phyloP scores from a whole-genome alignment of 768 basidiomycete genomes.

The Galerina sulciceps region DNA sequence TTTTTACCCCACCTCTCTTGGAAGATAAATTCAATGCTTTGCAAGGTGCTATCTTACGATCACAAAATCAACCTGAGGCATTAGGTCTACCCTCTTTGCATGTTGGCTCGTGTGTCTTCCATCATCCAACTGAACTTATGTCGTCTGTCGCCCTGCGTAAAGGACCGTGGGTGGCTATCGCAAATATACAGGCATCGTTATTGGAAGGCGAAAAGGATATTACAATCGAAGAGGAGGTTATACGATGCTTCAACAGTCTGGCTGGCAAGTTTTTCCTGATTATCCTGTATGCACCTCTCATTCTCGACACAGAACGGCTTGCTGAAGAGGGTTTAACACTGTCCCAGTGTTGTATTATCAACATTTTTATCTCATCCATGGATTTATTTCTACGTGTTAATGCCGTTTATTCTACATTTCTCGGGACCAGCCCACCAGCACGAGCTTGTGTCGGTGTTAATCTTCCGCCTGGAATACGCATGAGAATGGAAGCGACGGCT shows the following conservation, averaged over 20 bases:
- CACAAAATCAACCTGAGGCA: constrained; percentile 1
- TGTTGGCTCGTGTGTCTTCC: not conserved
- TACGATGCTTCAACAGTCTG: constrained; percentile 65
- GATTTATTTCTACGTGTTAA: constrained; percentile 80
- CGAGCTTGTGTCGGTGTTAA: constrained; percentile 92
- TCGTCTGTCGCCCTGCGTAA: constrained; percentile 29
- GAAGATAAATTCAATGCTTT: constrained; percentile 43
- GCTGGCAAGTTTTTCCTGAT: constrained; percentile 49
- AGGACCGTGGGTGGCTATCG: constrained; percentile 73
- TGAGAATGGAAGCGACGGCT: constrained; percentile 85
- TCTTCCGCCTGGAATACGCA: constrained; percentile 56
- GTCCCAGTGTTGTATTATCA: constrained; percentile 74
- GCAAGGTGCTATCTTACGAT: constrained; percentile 18
- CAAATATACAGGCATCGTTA: constrained; percentile 50
- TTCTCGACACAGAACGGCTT: constrained; percentile 52
- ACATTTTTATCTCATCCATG: constrained; percentile 83
- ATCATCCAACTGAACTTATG: constrained; percentile 5
- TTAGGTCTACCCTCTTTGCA: not conserved
- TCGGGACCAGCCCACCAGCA: constrained; percentile 90
- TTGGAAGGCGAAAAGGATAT: constrained; percentile 21
- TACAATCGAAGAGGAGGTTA: constrained; percentile 74
- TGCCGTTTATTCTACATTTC: constrained; percentile 76
- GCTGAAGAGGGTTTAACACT: constrained; percentile 50
- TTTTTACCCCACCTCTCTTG: constrained; percentile 56
- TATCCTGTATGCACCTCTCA: not conserved